phyloP scores from a whole-genome alignment of 176 grass and related monocot species.

The Thalia dealbata region DNA sequence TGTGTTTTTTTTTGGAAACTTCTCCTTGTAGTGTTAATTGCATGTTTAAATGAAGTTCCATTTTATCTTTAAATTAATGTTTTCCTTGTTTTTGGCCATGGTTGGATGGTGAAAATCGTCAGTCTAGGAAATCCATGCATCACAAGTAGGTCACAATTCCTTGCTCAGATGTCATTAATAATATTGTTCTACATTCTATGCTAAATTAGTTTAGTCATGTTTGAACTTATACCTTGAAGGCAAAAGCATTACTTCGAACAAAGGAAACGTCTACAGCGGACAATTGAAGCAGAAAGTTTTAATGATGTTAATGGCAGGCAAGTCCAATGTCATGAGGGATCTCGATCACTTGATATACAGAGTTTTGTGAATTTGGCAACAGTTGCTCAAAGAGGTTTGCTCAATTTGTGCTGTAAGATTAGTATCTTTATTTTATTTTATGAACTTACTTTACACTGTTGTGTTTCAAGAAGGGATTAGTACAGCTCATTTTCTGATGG shows the following conservation, averaged over 20 bases:
- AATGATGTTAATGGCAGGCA: constrained; percentile 18
- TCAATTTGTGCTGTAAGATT: constrained; percentile 34
- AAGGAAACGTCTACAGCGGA: constrained; percentile 64
- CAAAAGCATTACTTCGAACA: constrained; percentile 97
- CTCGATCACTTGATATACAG: constrained; percentile 67
- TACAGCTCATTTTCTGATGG: no score
- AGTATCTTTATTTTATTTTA: constrained; percentile 6
- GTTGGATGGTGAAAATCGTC: constrained; percentile 29
- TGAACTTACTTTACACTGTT: no score
- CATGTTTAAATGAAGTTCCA: not conserved
- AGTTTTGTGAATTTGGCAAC: constrained; percentile 60
- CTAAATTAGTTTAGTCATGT: not conserved
- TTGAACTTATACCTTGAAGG: constrained; percentile 22
- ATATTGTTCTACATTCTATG: not conserved
- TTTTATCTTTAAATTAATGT: not conserved
- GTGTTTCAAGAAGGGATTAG: no score
- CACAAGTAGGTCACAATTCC: constrained; percentile 51
- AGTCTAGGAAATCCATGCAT: constrained; percentile 71
- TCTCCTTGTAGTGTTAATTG: not conserved
- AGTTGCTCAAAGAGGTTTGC: constrained; percentile 24
- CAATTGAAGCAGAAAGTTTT: constrained; percentile 27
- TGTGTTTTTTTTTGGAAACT: no score
- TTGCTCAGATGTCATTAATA: not conserved
- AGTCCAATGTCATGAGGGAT: constrained; percentile 29
- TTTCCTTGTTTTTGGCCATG: constrained; percentile 5